Evolutionary conservation across 2,329 filamentous ascomycete genomes (phyloP).

Genomic region (Hymenoscyphus fraxineus): DNA sequence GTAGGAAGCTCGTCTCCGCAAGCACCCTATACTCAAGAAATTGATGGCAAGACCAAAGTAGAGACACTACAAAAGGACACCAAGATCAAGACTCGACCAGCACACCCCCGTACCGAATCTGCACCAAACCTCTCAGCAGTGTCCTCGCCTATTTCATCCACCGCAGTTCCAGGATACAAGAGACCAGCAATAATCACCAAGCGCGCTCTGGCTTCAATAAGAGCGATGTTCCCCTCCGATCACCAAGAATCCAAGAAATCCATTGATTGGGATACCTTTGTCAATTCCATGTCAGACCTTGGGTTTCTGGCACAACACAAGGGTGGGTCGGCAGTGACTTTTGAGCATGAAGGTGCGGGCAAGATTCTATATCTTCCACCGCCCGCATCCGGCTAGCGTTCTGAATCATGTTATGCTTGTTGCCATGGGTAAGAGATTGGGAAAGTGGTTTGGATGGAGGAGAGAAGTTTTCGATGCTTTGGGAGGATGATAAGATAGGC

Average conservation of each 20-base stretch:
- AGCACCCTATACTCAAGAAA: background rate
- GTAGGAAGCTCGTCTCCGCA: background rate
- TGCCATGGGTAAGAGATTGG: background rate
- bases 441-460: conserved; percentile 2
- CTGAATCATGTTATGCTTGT: background rate
- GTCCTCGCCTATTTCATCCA: background rate
- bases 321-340: too few relatives aligned
- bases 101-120: background rate
- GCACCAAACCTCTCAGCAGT: background rate
- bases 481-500: background rate
- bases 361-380: conserved; percentile 2
- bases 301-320: too few relatives aligned
- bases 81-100: conserved; percentile 2
- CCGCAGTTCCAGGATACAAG: background rate
- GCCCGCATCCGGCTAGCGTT: background rate
- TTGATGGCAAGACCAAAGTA: too few relatives aligned
- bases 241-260: background rate
- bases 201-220: background rate
- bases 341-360: background rate
- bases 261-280: too few relatives aligned
- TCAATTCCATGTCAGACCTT: too few relatives aligned
- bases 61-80: background rate
- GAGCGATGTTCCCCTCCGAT: background rate
- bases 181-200: background rate
- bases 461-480: background rate